Base-by-base conservation (phyloP, 805 yeast genomes). In the Sugiyamaella chiloensis region DNA sequence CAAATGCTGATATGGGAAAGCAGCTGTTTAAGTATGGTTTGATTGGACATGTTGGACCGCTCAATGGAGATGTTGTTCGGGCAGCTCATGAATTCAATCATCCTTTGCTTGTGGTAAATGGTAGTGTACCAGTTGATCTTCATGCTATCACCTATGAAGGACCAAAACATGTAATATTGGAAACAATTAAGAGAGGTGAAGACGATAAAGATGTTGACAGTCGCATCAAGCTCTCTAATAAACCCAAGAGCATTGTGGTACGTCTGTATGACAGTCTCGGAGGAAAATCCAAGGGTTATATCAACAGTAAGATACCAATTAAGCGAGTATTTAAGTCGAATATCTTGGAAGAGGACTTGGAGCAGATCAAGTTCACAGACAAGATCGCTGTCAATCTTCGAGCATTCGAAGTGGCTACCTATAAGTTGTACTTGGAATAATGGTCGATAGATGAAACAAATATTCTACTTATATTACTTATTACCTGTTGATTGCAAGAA, bases 261-360 rank as follows among this genome's bases (percentile, higher is more conserved):
- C 78, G 97, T 57, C 73, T 87, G 1, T 90, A 88, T 65, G 98
- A 90, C 61, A 69, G 93, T 0, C 70, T 90, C 41, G 98, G 98
- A 6, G 97, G 96, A 40, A 70, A 71, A 44, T 71, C 85, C 31
- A 57, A 61, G 29, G 76, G 75, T 8, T 65, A 70, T 41, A 73
- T 81, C 5, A 66, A 87, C 24, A 71, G 85, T 0, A 60, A 55
- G 5, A 87, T 85, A 1, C 61, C 56, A 3, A 62, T 89, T 16
- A 71, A 62, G 60, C 75, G 78, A 60, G 80, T 83, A 3, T 78
- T 78, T 3, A 62, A 66, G 42, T 71, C 71, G 40, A 54, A 54
- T 35, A 20, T 55, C 19, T 43, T 53, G 21, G 57, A 69, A 31
- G 59, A 55, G 27, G 50, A 50, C 29, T 23, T 49, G n/a, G 60